Conservation (phyloP, 805 yeast genomes). For the Yarrowia sp. region DNA sequence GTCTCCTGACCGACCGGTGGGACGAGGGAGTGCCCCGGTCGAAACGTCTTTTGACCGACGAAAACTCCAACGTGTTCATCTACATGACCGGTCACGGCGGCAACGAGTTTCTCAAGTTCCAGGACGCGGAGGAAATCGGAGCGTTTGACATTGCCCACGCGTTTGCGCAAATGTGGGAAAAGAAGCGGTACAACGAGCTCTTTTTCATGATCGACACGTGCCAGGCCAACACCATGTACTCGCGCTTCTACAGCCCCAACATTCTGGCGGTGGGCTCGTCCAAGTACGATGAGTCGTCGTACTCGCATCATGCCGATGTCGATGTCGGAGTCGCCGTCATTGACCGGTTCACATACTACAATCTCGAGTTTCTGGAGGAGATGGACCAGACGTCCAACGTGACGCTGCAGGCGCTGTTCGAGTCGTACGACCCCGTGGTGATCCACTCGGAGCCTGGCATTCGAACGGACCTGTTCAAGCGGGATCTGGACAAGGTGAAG, state of each 20-base stretch:
- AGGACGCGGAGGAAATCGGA: slow-evolving; percentile 96
- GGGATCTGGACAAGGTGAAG: slow-evolving; percentile 63
- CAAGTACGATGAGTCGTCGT: slow-evolving; percentile 80
- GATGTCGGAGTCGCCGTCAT: slow-evolving; percentile 98
- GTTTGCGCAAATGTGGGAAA: slow-evolving; percentile 93
- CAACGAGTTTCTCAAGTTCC: slow-evolving; percentile 92
- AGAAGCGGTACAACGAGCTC: slow-evolving; percentile 90
- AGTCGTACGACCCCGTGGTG: slow-evolving; percentile 74
- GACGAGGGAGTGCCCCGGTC: slow-evolving; percentile 90
- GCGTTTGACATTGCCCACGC: slow-evolving; percentile 96
- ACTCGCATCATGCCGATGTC: slow-evolving; percentile 91
- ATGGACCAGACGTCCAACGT: slow-evolving; percentile 69
- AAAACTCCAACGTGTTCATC: slow-evolving; percentile 86
- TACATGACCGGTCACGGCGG: slow-evolving; percentile 99
- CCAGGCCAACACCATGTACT: slow-evolving; percentile 97
- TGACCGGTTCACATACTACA: slow-evolving; percentile 91
- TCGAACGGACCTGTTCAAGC: slow-evolving; percentile 68
- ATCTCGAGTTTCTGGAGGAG: slow-evolving; percentile 79
- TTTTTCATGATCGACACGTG: slow-evolving; percentile 98
- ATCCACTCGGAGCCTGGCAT: slow-evolving; percentile 95
- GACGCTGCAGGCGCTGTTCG: slow-evolving; percentile 81
- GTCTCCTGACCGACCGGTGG: slow-evolving; percentile 93
- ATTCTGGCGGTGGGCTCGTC: slow-evolving; percentile 91
- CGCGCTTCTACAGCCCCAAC: slow-evolving; percentile 87
- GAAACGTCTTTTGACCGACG: slow-evolving; percentile 86